Conservation (phyloP, 1,284 basidiomycete genomes). For the Pseudozyma thailandica region DNA sequence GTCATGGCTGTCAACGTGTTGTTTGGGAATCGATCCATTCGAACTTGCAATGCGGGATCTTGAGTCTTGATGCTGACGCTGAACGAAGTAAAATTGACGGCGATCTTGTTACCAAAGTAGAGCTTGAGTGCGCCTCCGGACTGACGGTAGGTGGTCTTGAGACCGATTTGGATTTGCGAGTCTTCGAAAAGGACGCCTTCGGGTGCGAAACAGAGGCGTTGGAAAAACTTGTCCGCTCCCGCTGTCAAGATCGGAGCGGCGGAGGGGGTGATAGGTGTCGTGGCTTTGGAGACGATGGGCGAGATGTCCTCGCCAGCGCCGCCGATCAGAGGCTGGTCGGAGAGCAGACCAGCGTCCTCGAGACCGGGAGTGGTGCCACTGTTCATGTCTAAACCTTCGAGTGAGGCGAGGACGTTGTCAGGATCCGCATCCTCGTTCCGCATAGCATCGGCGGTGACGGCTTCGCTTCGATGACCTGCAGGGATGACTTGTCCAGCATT, state of each 20-base stretch:
- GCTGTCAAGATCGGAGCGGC: slow-evolving; percentile 47
- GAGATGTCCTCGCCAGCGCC: slow-evolving; percentile 26
- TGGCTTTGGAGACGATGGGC: slow-evolving; percentile 21
- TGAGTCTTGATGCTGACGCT: slow-evolving; percentile 78
- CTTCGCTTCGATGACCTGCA: slow-evolving; percentile 40
- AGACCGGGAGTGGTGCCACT: slow-evolving; percentile 59
- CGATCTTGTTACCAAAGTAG: slow-evolving; percentile 95
- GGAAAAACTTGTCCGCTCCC: slow-evolving; percentile 77
- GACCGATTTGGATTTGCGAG: slow-evolving; percentile 89
- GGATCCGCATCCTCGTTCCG: slow-evolving; percentile 49
- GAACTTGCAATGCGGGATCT: too few species aligned
- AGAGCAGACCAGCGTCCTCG: slow-evolving; percentile 30
- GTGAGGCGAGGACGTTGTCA: slow-evolving; percentile 77
- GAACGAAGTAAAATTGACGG: slow-evolving; percentile 85
- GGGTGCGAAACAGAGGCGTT: slow-evolving; percentile 80
- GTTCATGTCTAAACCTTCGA: slow-evolving; percentile 83
- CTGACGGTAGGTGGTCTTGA: slow-evolving; percentile 95
- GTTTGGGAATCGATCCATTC: too few species aligned
- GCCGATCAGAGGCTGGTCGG: slow-evolving; percentile 32
- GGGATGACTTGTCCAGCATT: slow-evolving; percentile 53
- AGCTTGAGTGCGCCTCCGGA: slow-evolving; percentile 89
- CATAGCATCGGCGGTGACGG: slow-evolving; percentile 49
- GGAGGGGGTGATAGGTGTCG: slow-evolving; percentile 30
- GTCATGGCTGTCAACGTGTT: slow-evolving; percentile 82
- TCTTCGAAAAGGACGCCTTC: slow-evolving; percentile 97